Evolutionary conservation across 148 eudicot genomes (phyloP).

Genomic region (Suaeda aralocaspica): DNA sequence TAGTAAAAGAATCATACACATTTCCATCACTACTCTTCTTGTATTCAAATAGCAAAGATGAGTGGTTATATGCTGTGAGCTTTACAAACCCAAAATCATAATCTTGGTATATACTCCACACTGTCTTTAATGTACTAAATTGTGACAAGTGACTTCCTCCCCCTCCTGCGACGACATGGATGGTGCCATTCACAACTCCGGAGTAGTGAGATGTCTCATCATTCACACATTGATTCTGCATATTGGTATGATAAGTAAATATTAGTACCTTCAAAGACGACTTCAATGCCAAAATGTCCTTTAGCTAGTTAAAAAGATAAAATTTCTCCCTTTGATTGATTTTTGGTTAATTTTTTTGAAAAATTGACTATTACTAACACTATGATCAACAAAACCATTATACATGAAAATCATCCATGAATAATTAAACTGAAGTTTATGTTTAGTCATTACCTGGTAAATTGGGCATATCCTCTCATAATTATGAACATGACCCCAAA

Average conservation of each 20-base stretch:
- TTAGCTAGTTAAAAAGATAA: too few species aligned
- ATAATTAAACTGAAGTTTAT: background rate
- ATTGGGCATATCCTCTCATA: conserved; percentile 69
- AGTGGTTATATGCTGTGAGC: conserved; percentile 68
- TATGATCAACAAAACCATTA: background rate
- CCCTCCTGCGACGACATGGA: conserved; percentile 71
- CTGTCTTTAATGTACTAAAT: conserved; percentile 42
- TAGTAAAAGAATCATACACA: conserved; percentile 64
- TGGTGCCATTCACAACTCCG: conserved; percentile 68
- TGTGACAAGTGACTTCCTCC: conserved; percentile 57
- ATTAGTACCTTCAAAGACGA: too few species aligned
- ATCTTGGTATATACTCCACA: conserved; percentile 61
- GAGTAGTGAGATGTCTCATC: conserved; percentile 50
- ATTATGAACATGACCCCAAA: conserved; percentile 65
- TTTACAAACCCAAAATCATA: conserved; percentile 65
- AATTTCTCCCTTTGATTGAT: too few species aligned
- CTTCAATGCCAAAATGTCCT: too few species aligned
- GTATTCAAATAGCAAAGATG: conserved; percentile 65
- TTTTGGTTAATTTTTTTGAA: too few species aligned
- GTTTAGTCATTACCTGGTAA: conserved; percentile 42
- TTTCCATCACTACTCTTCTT: conserved; percentile 53
- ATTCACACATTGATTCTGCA: conserved; percentile 61
- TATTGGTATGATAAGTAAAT: too few species aligned
- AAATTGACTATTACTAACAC: too few species aligned
- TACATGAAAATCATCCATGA: background rate